Base-by-base conservation (phyloP, 2,329 filamentous ascomycete genomes). In the Penicillium olsonii region DNA sequence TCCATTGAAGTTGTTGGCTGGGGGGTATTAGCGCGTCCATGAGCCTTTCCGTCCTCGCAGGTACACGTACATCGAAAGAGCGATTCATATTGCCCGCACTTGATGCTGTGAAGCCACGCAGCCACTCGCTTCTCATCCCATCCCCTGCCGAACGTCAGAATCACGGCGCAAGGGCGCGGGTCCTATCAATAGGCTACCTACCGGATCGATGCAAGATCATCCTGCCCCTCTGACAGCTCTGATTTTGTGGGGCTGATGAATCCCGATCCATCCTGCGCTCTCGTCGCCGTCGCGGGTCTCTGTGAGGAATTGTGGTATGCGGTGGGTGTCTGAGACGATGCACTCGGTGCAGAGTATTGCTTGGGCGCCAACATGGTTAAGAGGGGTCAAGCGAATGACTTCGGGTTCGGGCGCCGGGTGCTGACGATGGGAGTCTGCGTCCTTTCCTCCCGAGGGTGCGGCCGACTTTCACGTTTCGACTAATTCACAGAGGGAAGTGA, bases 41-140 rank as follows among this genome's bases (percentile, higher is more conserved):
- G 14, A 22, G 20, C 34, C 17, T 18, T n/a, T 34, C 27, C 35
- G 3, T 43, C 15, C 5, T 9, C 20, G 41, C 9, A 42, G n/a
- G 17, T 26, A 18, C 42, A 31, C 57, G 45, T 72, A 82, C 81
- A 75, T 85, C 73, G 88, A 73, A 96, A 96, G 20, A 96, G 73
- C 65, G 88, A 85, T 68, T 96, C 91, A 73, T 99, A 97, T 68
- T 97, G 91, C 61, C 87, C 86, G 67, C 92, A 97, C 67, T 95
- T 92, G 68, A 99, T 92, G 62, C 84, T 91, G 63, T 86, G 82
- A 55, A 99, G 79, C 81, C 95, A 99, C 43, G 96, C 89, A 66
- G 88, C 88, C 24, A 99, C 94, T 59, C 85, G 85, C 59, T 92
- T 87, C 75, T 97, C 94, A 66, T 92, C 87, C 92, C 92, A 97